These are phyloP conservation scores for Fraxinus pennsylvanica DNA, from an alignment of 257 asterid genomes.

Conservation along the genomic window DNA sequence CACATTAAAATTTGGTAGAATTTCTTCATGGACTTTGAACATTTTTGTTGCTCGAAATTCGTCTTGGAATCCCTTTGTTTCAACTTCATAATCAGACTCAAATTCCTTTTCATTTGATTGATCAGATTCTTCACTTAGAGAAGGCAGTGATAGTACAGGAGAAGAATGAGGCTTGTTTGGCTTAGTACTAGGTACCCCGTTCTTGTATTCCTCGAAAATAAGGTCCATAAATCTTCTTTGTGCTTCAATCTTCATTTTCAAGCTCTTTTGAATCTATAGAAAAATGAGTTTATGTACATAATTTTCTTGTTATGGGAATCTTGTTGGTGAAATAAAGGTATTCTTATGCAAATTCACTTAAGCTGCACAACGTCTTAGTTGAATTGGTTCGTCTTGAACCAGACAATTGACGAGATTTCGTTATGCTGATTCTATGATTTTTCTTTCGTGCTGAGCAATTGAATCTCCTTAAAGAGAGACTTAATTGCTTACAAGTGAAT, in stretches of 20 bases:
- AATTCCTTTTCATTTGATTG: slow-evolving; percentile 44
- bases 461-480: background rate
- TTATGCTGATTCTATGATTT: too few species aligned
- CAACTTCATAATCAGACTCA: slow-evolving; percentile 50
- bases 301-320: too few species aligned
- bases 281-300: background rate
- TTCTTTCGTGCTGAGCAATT: background rate
- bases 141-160: slow-evolving; percentile 61
- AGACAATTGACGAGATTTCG: background rate
- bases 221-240: slow-evolving; percentile 67
- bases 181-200: slow-evolving; percentile 35
- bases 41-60: slow-evolving; percentile 50
- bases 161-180: slow-evolving; percentile 46
- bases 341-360: too few species aligned
- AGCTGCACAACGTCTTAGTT: too few species aligned
- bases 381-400: background rate
- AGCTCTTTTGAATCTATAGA: slow-evolving; percentile 60
- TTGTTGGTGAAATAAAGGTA: too few species aligned
- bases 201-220: slow-evolving; percentile 59
- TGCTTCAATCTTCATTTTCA: slow-evolving; percentile 81
- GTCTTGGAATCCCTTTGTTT: slow-evolving; percentile 29
- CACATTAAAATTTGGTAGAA: slow-evolving; percentile 24
- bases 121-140: slow-evolving; percentile 70
- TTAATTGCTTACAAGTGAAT: background rate
- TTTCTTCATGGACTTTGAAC: slow-evolving; percentile 46